phyloP scores from a whole-genome alignment of 495 filamentous ascomycete species.

The Neurospora intermedia region DNA sequence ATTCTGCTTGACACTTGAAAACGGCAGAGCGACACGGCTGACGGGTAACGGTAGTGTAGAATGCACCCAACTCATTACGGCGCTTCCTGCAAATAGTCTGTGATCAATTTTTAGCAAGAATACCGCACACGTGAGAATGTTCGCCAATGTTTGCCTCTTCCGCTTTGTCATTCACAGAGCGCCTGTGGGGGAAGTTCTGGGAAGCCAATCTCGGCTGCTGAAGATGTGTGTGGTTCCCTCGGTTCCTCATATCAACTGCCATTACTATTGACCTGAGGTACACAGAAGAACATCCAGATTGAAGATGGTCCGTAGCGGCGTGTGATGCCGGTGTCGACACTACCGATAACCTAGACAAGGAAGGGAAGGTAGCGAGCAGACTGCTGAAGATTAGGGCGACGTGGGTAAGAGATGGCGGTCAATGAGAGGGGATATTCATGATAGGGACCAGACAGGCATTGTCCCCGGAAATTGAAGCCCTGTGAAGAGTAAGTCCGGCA shows the following conservation, averaged over 20 bases:
- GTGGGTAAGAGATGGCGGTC: not conserved
- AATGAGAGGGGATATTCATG: not conserved
- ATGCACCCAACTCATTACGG: not conserved
- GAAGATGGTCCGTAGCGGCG: not conserved
- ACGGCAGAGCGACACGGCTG: not conserved
- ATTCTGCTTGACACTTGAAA: not conserved
- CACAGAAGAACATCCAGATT: not conserved
- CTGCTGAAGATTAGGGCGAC: not conserved
- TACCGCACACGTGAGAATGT: not conserved
- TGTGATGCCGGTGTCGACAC: not conserved
- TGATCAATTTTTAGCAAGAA: not conserved
- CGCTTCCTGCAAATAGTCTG: not conserved
- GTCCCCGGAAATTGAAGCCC: not conserved
- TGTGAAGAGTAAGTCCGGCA: not conserved
- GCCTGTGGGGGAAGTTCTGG: not conserved
- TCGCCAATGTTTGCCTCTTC: not conserved
- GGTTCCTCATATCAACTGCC: not conserved
- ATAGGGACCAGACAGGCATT: not conserved
- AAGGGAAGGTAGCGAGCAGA: not conserved
- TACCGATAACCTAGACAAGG: not conserved
- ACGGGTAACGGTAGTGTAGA: not conserved
- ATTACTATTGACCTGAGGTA: not conserved
- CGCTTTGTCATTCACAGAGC: not conserved
- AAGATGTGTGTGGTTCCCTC: not conserved
- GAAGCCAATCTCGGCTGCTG: not conserved